phyloP scores from a whole-genome alignment of 1,284 basidiomycete genomes.

The Heterobasidion parviporum region DNA sequence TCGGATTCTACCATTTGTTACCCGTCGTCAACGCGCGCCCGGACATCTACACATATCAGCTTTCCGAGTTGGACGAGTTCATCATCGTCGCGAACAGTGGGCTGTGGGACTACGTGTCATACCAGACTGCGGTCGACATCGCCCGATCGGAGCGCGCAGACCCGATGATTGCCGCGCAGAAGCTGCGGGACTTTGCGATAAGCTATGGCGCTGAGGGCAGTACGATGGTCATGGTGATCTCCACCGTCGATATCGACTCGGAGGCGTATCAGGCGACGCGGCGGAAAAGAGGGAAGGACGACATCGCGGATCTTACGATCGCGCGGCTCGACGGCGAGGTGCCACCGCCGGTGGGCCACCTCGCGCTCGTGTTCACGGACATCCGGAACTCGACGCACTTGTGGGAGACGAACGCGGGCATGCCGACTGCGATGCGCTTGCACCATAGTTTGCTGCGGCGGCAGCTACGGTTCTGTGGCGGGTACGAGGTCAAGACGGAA shows the following conservation, averaged over 20 bases:
- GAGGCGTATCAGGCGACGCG: slow-evolving; percentile 27
- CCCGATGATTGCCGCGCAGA: slow-evolving; percentile 97
- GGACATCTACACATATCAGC: slow-evolving; percentile 61
- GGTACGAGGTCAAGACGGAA: slow-evolving; percentile 99
- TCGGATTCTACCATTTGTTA: slow-evolving; percentile 89
- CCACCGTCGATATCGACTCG: slow-evolving; percentile 47
- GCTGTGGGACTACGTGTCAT: slow-evolving; percentile 91
- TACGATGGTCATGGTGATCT: slow-evolving; percentile 98
- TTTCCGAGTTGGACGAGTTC: slow-evolving; percentile 90
- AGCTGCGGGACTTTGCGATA: slow-evolving; percentile 93
- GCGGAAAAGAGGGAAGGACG: slow-evolving; percentile 27
- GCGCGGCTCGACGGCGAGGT: slow-evolving; percentile 77
- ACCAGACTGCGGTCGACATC: slow-evolving; percentile 96
- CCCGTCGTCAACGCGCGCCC: slow-evolving; percentile 91
- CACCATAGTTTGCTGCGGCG: slow-evolving; percentile 89
- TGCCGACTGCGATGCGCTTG: slow-evolving; percentile 90
- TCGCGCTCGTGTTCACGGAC: slow-evolving; percentile 97
- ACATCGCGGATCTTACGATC: slow-evolving; percentile 45
- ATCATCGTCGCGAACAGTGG: slow-evolving; percentile 93
- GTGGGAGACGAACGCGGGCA: slow-evolving; percentile 96
- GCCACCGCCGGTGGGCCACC: slow-evolving; percentile 79
- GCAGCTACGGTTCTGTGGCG: slow-evolving; percentile 85
- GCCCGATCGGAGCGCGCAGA: slow-evolving; percentile 80
- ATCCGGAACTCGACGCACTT: slow-evolving; percentile 96
- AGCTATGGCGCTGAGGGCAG: slow-evolving; percentile 93